Evolutionary conservation across 2,329 filamentous ascomycete species (phyloP).

Genomic region (Aspergillus aculeatinus): DNA sequence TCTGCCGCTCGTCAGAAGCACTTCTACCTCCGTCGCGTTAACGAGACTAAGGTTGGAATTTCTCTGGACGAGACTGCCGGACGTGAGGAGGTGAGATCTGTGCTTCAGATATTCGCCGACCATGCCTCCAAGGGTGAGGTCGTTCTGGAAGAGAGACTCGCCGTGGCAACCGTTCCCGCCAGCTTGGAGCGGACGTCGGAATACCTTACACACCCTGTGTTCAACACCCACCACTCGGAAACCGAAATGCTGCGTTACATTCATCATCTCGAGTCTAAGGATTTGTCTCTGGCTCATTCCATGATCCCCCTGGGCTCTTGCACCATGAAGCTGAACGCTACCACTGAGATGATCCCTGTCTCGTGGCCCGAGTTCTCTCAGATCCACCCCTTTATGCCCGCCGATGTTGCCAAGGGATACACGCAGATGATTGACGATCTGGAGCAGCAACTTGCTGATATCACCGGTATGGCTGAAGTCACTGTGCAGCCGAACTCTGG

Average conservation of each 20-base stretch:
- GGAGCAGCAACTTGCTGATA: slow-evolving; percentile 71
- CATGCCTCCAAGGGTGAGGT: slow-evolving; percentile 39
- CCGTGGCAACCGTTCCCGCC: slow-evolving; percentile 46
- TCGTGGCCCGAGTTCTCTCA: slow-evolving; percentile 73
- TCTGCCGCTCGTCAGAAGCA: slow-evolving; percentile 51
- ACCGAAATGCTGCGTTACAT: slow-evolving; percentile 94
- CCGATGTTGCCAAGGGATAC: slow-evolving; percentile 66
- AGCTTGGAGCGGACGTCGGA: slow-evolving; percentile 67
- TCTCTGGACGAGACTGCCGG: slow-evolving; percentile 75
- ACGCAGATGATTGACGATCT: slow-evolving; percentile 67
- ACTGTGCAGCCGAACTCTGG: slow-evolving; percentile 95
- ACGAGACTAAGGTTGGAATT: slow-evolving; percentile 64
- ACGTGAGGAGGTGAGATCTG: slow-evolving; percentile 55
- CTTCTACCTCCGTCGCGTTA: slow-evolving; percentile 65
- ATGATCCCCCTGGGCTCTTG: slow-evolving; percentile 98
- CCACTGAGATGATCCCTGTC: slow-evolving; percentile 87
- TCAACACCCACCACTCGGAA: slow-evolving; percentile 93
- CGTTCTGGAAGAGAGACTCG: slow-evolving; percentile 35
- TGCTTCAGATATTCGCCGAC: slow-evolving; percentile 57
- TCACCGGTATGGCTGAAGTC: slow-evolving; percentile 87
- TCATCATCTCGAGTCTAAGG: slow-evolving; percentile 87
- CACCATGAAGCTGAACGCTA: slow-evolving; percentile 97
- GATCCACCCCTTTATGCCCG: slow-evolving; percentile 76
- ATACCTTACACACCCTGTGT: slow-evolving; percentile 86
- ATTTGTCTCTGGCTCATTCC: slow-evolving; percentile 88